Percentiles rank a stretch among this genome's conserved stretches.
These are phyloP conservation scores for Raphanus sativus DNA, from an alignment of 345 rosid genomes.

Conservation along the genomic window DNA sequence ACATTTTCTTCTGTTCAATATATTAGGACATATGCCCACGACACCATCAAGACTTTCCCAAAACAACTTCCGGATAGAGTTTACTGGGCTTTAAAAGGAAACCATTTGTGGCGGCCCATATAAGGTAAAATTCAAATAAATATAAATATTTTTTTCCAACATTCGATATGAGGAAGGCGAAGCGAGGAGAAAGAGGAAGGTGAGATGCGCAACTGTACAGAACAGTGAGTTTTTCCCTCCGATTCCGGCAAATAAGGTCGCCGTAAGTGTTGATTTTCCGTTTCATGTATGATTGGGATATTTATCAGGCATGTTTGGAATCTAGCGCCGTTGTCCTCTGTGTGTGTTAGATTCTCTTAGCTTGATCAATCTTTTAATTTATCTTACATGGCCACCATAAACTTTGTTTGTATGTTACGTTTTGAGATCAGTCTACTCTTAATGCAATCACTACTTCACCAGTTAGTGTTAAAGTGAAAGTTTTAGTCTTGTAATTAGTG, in stretches of 20 bases:
- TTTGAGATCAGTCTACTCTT: too few species aligned
- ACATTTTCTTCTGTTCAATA: too few species aligned
- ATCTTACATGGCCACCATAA: too few species aligned
- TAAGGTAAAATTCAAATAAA: constrained; percentile 5
- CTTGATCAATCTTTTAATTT: background rate
- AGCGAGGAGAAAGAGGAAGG: constrained; percentile 14
- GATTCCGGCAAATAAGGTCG: background rate
- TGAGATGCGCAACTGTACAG: too few species aligned
- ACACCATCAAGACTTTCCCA: background rate
- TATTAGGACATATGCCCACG: background rate
- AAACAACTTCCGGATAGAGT: background rate
- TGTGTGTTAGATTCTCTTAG: background rate
- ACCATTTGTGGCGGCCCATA: constrained; percentile 1
- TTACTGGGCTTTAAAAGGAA: constrained; percentile 23
- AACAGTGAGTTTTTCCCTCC: background rate
- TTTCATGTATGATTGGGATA: background rate
- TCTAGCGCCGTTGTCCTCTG: background rate
- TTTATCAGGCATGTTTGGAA: background rate
- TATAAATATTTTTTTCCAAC: background rate
- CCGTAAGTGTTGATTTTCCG: constrained; percentile 1
- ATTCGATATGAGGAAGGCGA: background rate
- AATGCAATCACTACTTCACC: background rate
- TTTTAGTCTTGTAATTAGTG: background rate
- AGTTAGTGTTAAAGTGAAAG: background rate
- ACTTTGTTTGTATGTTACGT: too few species aligned